Percentiles rank a stretch among this genome's conserved stretches.
These are phyloP conservation scores for Stagonosporopsis tanaceti DNA, from an alignment of 2,329 filamentous ascomycete genomes.

Conservation along the genomic window DNA sequence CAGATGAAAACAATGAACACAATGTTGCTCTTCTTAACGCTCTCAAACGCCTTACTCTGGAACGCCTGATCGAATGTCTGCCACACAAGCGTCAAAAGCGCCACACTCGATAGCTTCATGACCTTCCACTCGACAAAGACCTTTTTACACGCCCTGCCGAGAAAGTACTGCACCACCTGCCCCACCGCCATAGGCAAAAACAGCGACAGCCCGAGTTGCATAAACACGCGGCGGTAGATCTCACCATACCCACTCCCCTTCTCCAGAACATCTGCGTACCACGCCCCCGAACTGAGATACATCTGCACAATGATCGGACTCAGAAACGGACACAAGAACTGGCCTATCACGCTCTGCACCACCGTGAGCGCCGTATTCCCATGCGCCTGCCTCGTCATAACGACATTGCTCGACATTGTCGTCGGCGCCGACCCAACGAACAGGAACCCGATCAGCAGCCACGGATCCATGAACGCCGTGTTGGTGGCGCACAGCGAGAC, in stretches of 20 bases:
- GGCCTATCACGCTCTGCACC: constrained; percentile 74
- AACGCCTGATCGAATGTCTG: constrained; percentile 73
- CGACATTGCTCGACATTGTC: constrained; percentile 75
- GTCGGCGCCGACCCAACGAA: constrained; percentile 74
- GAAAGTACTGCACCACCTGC: constrained; percentile 66
- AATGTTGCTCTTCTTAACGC: constrained; percentile 66
- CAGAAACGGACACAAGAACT: constrained; percentile 73
- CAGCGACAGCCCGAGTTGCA: constrained; percentile 72
- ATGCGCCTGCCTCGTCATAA: constrained; percentile 74
- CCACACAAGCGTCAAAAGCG: constrained; percentile 65
- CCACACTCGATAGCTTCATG: constrained; percentile 53
- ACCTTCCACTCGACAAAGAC: constrained; percentile 60
- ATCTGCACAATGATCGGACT: constrained; percentile 70
- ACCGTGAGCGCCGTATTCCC: constrained; percentile 62
- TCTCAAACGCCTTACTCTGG: constrained; percentile 67
- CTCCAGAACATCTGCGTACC: constrained; percentile 65
- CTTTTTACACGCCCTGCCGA: constrained; percentile 61
- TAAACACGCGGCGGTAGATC: constrained; percentile 73
- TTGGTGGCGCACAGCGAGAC: constrained; percentile 61
- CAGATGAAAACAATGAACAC: constrained; percentile 74
- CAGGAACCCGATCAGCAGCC: constrained; percentile 72
- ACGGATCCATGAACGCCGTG: constrained; percentile 64
- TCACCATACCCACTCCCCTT: constrained; percentile 61
- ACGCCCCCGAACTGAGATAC: constrained; percentile 62
- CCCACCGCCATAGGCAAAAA: constrained; percentile 70